Percentiles rank a stretch among this genome's conserved stretches.
phyloP scores from a whole-genome alignment of 768 basidiomycete genomes.

The Psilocybe tampanensis region DNA sequence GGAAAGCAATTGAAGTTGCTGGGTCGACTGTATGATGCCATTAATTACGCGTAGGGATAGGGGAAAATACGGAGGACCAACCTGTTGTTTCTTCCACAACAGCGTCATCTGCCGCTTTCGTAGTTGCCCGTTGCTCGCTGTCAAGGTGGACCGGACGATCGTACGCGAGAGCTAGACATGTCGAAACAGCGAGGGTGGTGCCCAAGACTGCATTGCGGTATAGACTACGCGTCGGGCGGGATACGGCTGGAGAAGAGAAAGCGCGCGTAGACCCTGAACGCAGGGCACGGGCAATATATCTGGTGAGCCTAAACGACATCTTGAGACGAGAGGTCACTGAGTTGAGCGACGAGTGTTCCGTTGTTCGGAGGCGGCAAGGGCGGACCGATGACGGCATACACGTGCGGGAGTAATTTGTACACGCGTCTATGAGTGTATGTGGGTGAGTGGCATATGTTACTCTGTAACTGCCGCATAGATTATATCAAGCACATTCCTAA shows the following conservation, averaged over 20 bases:
- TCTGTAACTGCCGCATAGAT: neutral
- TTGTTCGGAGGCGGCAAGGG: neutral
- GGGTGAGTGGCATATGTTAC: neutral
- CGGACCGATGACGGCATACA: constrained; percentile 8
- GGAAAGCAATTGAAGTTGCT: constrained; percentile 75
- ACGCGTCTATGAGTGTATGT: constrained; percentile 22
- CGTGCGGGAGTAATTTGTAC: constrained; percentile 19
- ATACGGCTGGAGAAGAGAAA: constrained; percentile 15
- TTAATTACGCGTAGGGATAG: neutral
- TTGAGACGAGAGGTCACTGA: neutral
- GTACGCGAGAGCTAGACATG: constrained; percentile 18
- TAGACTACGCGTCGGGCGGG: constrained; percentile 14
- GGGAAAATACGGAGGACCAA: constrained; percentile 7
- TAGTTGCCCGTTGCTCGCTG: constrained; percentile 10
- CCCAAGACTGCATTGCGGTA: constrained; percentile 31
- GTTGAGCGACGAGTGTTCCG: neutral
- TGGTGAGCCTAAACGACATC: constrained; percentile 23
- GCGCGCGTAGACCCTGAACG: constrained; percentile 13
- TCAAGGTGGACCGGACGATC: constrained; percentile 47
- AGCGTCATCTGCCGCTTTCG: constrained; percentile 1
- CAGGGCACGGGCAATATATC: constrained; percentile 15
- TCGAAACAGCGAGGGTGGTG: constrained; percentile 29
- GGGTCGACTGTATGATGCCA: constrained; percentile 56
- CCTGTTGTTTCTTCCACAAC: constrained; percentile 28
- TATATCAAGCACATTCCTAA: neutral